Evolutionary conservation across 305 asterid species (phyloP).

Genomic region (Nicotiana rustica): DNA sequence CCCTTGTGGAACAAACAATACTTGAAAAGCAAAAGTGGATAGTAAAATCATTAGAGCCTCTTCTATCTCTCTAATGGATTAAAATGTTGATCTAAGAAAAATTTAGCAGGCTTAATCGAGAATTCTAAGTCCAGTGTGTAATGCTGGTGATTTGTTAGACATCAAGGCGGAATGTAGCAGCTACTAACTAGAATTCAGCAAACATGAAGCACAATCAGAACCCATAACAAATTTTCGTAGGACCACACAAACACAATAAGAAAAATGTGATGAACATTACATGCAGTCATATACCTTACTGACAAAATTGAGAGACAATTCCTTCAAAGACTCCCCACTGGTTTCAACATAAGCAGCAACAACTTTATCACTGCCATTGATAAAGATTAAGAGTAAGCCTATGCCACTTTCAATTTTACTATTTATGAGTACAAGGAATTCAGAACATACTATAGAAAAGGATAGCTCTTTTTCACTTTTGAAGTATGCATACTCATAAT

Average conservation of each 20-base stretch:
- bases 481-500: background rate
- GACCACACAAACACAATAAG: background rate
- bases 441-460: background rate
- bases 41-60: background rate
- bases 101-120: background rate
- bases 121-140: background rate
- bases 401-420: conserved; percentile 5
- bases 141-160: background rate
- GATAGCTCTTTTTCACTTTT: background rate
- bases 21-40: background rate
- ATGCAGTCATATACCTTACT: conserved; percentile 58
- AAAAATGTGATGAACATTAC: background rate
- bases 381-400: conserved; percentile 18
- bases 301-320: no score
- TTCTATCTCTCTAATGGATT: background rate
- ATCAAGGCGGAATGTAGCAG: conserved; percentile 18
- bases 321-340: no score
- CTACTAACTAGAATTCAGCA: background rate
- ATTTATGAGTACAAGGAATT: conserved; percentile 10
- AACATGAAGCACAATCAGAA: conserved; percentile 17
- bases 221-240: background rate
- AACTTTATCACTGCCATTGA: conserved; percentile 77
- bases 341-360: conserved; percentile 72
- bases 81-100: conserved; percentile 7
- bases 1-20: conserved; percentile 7